Percentiles rank a stretch among this genome's conserved stretches.
phyloP scores from a whole-genome alignment of 441 rosid species.

The Bocquillonia castaneifolia region DNA sequence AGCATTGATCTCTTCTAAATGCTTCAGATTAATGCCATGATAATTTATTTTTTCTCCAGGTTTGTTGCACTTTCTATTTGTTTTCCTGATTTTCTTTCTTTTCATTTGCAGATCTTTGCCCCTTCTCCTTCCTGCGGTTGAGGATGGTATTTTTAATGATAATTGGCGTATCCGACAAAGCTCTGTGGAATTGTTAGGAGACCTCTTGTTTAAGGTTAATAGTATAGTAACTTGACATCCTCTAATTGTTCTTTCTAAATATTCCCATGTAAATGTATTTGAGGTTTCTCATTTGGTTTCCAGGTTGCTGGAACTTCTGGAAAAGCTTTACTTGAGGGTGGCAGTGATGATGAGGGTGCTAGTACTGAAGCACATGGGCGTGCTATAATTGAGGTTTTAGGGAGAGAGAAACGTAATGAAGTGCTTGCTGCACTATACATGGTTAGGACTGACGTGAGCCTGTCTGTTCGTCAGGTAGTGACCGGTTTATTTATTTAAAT shows the following conservation, averaged over 20 bases:
- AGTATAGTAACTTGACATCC: constrained; percentile 19
- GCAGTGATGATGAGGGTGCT: constrained; percentile 99
- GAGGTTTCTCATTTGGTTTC: constrained; percentile 8
- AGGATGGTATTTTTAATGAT: constrained; percentile 97
- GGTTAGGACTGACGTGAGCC: constrained; percentile 97
- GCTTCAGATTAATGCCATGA: no score
- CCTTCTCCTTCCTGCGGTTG: constrained; percentile 99
- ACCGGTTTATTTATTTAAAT: constrained; percentile 19
- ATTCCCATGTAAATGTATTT: constrained; percentile 10
- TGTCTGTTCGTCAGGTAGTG: constrained; percentile 98
- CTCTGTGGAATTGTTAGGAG: constrained; percentile 97
- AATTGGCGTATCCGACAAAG: constrained; percentile 99
- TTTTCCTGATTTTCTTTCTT: background rate
- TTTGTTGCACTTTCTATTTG: background rate
- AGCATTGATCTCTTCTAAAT: constrained; percentile 1
- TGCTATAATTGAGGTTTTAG: constrained; percentile 96
- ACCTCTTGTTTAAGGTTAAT: constrained; percentile 88
- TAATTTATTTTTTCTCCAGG: background rate
- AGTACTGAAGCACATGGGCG: constrained; percentile 99
- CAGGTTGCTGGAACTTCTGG: constrained; percentile 99
- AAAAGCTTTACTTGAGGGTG: constrained; percentile 98
- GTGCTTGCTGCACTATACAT: constrained; percentile 96
- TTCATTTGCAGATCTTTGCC: constrained; percentile 71
- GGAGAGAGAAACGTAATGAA: constrained; percentile 94
- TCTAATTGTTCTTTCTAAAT: constrained; percentile 7